Conservation (phyloP, 139 green algal species). For the Gonium pectorale region DNA sequence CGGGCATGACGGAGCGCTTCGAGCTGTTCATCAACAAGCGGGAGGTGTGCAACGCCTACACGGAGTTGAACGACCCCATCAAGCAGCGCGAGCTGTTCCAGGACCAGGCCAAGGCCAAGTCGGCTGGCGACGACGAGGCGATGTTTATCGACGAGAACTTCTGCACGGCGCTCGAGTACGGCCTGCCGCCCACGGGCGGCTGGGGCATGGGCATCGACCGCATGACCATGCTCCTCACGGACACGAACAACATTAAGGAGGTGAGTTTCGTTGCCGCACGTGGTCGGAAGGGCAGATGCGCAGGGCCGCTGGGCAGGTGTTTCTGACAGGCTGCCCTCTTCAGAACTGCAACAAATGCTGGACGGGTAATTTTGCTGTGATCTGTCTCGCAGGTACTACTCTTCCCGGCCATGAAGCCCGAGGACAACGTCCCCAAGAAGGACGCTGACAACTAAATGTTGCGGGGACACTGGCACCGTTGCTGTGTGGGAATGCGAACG, state of each 20-base stretch:
- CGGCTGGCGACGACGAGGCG: conserved; percentile 95
- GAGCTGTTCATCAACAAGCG: conserved; percentile 99
- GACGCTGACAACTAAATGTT: conserved; percentile 19
- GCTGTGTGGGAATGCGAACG: too few relatives aligned
- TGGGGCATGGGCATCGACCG: conserved; percentile 99
- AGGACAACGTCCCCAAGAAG: conserved; percentile 62
- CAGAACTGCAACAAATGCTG: too few relatives aligned
- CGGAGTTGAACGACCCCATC: conserved; percentile 99
- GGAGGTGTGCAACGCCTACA: conserved; percentile 99
- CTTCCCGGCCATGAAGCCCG: conserved; percentile 99
- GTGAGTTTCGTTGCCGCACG: conserved; percentile 57
- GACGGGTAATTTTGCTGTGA: too few relatives aligned
- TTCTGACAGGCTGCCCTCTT: too few relatives aligned
- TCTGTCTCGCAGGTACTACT: conserved; percentile 94
- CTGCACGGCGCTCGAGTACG: conserved; percentile 97
- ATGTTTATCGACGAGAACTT: conserved; percentile 98
- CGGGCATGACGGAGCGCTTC: conserved; percentile 97
- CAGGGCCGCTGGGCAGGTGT: too few relatives aligned
- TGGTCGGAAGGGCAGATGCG: too few relatives aligned
- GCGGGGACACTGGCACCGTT: too few relatives aligned
- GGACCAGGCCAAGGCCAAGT: conserved; percentile 82
- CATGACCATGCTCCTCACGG: conserved; percentile 97
- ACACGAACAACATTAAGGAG: conserved; percentile 90
- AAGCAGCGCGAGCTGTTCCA: conserved; percentile 94
- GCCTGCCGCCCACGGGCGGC: conserved; percentile 96